Evolutionary conservation across 768 basidiomycete species (phyloP).

Genomic region (Pleurotus sapidus): DNA sequence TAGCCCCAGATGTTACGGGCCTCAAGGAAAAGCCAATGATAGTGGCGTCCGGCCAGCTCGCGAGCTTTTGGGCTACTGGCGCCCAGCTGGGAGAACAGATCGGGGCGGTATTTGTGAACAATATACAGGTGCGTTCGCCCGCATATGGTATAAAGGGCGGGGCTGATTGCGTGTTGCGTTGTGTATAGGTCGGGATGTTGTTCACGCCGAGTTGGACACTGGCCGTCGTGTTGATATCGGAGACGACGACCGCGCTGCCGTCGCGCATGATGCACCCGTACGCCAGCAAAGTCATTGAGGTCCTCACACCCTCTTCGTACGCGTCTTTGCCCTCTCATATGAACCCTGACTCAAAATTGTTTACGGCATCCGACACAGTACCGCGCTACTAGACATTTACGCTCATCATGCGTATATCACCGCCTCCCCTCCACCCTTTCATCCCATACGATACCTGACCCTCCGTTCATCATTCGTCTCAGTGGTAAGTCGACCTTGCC

Average conservation of each 20-base stretch:
- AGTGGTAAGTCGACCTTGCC: constrained; percentile 14
- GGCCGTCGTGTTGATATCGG: constrained; percentile 49
- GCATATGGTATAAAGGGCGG: too few relatives aligned
- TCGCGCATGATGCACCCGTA: constrained; percentile 49
- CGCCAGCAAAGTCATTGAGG: constrained; percentile 36
- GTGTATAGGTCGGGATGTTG: constrained; percentile 43
- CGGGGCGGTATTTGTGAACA: constrained; percentile 43
- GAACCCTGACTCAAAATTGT: not conserved
- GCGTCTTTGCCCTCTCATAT: not conserved
- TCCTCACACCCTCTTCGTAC: constrained; percentile 46
- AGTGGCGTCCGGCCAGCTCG: constrained; percentile 45
- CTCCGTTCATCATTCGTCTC: constrained; percentile 15
- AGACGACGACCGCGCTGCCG: constrained; percentile 46
- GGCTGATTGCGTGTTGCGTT: not conserved
- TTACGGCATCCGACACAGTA: constrained; percentile 23
- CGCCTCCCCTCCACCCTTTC: constrained; percentile 25
- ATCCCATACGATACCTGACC: constrained; percentile 51
- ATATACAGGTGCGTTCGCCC: constrained; percentile 35
- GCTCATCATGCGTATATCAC: constrained; percentile 46
- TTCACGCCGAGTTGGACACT: constrained; percentile 50
- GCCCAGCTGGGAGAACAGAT: constrained; percentile 48
- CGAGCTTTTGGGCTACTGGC: constrained; percentile 48
- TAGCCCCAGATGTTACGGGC: constrained; percentile 25
- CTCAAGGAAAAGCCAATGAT: constrained; percentile 27
- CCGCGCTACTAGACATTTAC: constrained; percentile 54